Conservation (phyloP, 371 early-diverging fungal genomes). For the Sporodiniella umbellata region DNA sequence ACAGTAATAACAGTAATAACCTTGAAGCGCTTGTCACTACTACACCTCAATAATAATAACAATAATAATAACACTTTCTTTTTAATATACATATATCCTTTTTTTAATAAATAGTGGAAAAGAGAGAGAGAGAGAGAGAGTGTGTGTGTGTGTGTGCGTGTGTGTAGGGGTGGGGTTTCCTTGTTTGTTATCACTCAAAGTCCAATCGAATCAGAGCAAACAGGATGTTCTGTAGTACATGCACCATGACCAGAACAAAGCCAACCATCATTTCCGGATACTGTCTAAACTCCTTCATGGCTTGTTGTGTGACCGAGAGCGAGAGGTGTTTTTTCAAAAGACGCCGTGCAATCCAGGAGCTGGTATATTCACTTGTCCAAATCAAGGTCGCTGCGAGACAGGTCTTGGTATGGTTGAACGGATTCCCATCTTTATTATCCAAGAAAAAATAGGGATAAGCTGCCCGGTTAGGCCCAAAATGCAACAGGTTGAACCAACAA, state of each 20-base stretch:
- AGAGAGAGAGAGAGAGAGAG: too few relatives aligned
- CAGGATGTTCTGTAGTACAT: constrained; percentile 70
- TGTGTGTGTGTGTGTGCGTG: too few relatives aligned
- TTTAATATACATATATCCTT: too few relatives aligned
- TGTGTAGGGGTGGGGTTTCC: not conserved
- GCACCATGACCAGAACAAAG: constrained; percentile 66
- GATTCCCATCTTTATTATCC: constrained; percentile 41
- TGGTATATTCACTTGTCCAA: constrained; percentile 66
- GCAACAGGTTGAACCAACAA: constrained; percentile 66
- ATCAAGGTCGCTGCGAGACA: constrained; percentile 56
- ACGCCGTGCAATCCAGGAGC: constrained; percentile 54
- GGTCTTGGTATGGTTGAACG: constrained; percentile 49
- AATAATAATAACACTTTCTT: not conserved
- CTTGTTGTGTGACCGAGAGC: constrained; percentile 59
- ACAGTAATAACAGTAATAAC: too few relatives aligned
- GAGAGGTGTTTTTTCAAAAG: constrained; percentile 47
- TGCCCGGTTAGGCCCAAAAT: constrained; percentile 63
- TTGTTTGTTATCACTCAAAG: constrained; percentile 23
- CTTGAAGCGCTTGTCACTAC: too few relatives aligned
- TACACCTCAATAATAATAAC: too few relatives aligned
- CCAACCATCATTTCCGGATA: constrained; percentile 69
- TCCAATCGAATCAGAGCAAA: constrained; percentile 63
- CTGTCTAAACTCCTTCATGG: constrained; percentile 58
- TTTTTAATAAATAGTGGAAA: too few relatives aligned
- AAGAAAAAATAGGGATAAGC: constrained; percentile 72